A percentile compares a stretch with the other conserved stretches of the same genome.
Evolutionary conservation across 768 basidiomycete species (phyloP).

Genomic region (Suillus bovinus): DNA sequence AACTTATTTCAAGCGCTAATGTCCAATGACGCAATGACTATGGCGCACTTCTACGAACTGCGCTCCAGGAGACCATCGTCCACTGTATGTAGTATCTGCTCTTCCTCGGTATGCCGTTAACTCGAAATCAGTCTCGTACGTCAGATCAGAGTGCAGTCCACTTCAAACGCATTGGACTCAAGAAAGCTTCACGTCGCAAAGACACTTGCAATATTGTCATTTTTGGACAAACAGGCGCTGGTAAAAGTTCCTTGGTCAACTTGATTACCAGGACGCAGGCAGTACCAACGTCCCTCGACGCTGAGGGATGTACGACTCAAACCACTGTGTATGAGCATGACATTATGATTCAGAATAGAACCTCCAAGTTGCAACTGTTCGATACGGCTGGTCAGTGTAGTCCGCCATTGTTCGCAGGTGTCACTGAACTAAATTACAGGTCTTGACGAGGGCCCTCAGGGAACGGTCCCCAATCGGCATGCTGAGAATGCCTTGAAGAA

Average conservation of each 20-base stretch:
- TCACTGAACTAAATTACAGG: constrained; percentile 12
- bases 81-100: no score
- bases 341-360: neutral
- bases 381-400: constrained; percentile 25
- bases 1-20: no score
- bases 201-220: constrained; percentile 23
- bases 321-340: neutral
- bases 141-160: no score
- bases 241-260: constrained; percentile 32
- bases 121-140: no score
- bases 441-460: constrained; percentile 31
- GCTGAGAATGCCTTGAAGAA: constrained; percentile 26
- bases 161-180: no score
- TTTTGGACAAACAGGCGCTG: constrained; percentile 34
- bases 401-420: neutral
- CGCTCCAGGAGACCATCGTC: no score
- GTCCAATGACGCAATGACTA: no score
- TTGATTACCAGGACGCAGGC: constrained; percentile 31
- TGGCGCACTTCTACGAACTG: no score
- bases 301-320: constrained; percentile 16
- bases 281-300: constrained; percentile 24
- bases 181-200: no score
- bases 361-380: constrained; percentile 21
- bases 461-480: constrained; percentile 23
- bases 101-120: no score